Percentiles rank a stretch among this genome's conserved stretches.
Conservation (phyloP, 129 eudicot genomes). For the Calendula officinalis region DNA sequence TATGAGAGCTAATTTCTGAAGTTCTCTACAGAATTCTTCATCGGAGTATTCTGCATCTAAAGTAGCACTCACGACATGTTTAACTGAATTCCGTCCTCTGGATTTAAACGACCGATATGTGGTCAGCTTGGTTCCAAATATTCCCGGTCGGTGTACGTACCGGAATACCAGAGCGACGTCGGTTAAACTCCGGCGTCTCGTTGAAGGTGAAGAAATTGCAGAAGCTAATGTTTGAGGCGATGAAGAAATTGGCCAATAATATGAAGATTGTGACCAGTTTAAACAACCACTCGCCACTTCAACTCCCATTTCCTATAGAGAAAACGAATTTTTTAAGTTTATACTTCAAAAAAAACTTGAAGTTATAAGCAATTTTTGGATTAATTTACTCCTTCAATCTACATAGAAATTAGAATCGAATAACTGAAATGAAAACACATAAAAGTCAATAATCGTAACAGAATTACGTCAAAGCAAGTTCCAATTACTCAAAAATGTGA, state of each 20-base stretch:
- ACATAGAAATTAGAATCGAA: constrained; percentile 15
- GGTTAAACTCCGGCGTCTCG: constrained; percentile 30
- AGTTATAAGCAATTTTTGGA: constrained; percentile 8
- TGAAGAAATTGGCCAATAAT: constrained; percentile 49
- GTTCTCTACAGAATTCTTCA: constrained; percentile 62
- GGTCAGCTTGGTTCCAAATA: constrained; percentile 44
- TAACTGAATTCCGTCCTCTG: constrained; percentile 23
- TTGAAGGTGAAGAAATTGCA: constrained; percentile 51
- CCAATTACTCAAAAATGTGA: constrained; percentile 2
- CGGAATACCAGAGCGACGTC: constrained; percentile 46
- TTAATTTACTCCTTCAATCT: constrained; percentile 22
- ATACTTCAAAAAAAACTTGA: background rate
- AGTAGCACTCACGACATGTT: constrained; percentile 42
- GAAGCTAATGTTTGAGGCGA: constrained; percentile 66
- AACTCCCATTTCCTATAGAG: constrained; percentile 44
- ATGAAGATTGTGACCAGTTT: constrained; percentile 46
- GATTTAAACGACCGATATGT: constrained; percentile 41
- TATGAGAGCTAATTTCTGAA: constrained; percentile 51
- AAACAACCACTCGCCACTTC: constrained; percentile 47
- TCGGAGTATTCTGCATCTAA: constrained; percentile 65
- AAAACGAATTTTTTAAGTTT: background rate
- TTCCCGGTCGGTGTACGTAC: constrained; percentile 30
- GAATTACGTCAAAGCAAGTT: background rate
- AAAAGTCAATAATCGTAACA: constrained; percentile 10
- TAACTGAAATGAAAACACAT: background rate